A percentile compares a stretch with the other conserved stretches of the same genome.
Evolutionary conservation across 495 filamentous ascomycete species (phyloP).

Genomic region (Xylaria bambusicola): DNA sequence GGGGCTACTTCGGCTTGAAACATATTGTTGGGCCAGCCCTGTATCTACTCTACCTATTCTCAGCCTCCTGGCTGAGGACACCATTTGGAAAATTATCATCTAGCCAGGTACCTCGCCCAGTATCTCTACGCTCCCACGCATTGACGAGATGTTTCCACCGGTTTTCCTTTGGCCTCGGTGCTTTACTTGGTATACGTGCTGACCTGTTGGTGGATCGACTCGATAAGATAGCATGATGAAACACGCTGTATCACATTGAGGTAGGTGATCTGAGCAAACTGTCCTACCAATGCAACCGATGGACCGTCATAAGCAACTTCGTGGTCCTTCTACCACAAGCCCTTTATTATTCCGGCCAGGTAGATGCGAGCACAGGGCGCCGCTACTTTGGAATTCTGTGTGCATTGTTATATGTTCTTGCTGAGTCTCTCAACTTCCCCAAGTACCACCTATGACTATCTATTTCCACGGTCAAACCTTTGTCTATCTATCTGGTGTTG

Average conservation of each 20-base stretch:
- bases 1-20: constrained; percentile 18
- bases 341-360: no score
- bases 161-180: neutral
- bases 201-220: neutral
- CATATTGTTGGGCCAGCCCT: constrained; percentile 26
- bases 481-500: neutral
- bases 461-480: neutral
- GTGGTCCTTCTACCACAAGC: no score
- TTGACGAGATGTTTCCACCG: neutral
- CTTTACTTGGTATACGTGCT: neutral
- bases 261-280: no score
- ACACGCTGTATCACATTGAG: neutral
- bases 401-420: no score
- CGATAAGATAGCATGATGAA: neutral
- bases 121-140: neutral
- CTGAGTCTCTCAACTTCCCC: no score
- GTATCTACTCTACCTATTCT: neutral
- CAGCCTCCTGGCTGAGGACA: neutral
- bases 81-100: neutral
- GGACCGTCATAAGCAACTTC: no score
- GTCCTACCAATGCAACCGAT: no score
- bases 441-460: no score
- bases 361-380: no score
- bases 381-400: no score
- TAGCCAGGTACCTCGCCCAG: no score